These are phyloP conservation scores for Phialophora tarda DNA, from an alignment of 2,329 filamentous ascomycete genomes.

Conservation along the genomic window DNA sequence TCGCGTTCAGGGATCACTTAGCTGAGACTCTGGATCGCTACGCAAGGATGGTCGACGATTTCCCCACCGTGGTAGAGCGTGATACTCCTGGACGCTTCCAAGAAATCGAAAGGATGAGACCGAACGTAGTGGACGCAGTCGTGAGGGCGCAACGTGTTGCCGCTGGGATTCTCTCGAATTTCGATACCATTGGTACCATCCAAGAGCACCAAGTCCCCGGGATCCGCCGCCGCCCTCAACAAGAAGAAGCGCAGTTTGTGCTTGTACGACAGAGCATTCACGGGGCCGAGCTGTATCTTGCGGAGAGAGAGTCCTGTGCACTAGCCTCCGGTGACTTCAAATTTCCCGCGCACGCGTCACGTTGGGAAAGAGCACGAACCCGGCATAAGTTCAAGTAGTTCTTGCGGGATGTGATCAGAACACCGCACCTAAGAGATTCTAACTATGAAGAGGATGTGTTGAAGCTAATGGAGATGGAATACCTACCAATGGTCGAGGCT, in stretches of 20 bases:
- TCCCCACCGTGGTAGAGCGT: too few relatives aligned
- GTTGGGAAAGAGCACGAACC: neutral
- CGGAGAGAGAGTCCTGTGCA: neutral
- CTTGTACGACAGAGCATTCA: neutral
- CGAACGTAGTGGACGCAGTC: too few relatives aligned
- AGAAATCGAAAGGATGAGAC: too few relatives aligned
- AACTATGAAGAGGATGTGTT: neutral
- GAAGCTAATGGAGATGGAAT: neutral
- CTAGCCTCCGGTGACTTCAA: neutral
- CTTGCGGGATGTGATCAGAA: neutral
- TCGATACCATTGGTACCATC: too few relatives aligned
- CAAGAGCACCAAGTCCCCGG: too few relatives aligned
- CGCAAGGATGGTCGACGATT: too few relatives aligned
- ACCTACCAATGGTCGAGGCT: neutral
- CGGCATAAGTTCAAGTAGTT: conserved; percentile 6
- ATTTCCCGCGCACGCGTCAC: neutral
- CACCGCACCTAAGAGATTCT: neutral
- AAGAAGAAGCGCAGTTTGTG: neutral
- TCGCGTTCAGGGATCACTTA: too few relatives aligned
- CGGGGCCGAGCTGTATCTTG: neutral
- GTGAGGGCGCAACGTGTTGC: too few relatives aligned
- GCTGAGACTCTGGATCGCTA: too few relatives aligned
- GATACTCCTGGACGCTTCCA: too few relatives aligned
- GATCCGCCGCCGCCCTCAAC: neutral
- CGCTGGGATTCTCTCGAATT: too few relatives aligned